phyloP scores from a whole-genome alignment of 2,329 filamentous ascomycete genomes.

The Zymoseptoria ardabiliae region DNA sequence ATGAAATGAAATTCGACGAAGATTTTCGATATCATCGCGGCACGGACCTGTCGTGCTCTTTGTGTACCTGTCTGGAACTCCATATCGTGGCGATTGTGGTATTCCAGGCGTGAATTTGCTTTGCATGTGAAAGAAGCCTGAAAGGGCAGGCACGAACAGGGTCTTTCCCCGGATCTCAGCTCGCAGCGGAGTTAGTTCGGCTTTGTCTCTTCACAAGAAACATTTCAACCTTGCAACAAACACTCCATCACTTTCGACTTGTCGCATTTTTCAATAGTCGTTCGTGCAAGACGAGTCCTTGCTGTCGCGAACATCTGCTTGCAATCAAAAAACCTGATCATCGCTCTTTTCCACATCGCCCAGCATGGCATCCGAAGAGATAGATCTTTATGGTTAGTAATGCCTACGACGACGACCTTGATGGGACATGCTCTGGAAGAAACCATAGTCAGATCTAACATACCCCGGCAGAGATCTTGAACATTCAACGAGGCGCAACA shows the following conservation, averaged over 20 bases:
- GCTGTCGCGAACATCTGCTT: not conserved
- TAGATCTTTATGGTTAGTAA: slow-evolving; percentile 50
- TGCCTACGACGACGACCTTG: not conserved
- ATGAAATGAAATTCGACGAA: no score
- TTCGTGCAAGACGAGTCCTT: not conserved
- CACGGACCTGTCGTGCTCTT: no score
- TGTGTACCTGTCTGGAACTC: no score
- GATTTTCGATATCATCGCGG: no score
- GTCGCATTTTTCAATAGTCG: not conserved
- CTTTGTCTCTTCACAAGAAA: not conserved
- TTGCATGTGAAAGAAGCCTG: not conserved
- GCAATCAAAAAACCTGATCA: not conserved
- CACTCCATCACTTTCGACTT: not conserved
- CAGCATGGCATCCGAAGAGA: slow-evolving; percentile 37
- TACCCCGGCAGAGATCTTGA: slow-evolving; percentile 61
- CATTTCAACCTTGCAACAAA: not conserved
- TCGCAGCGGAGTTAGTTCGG: not conserved
- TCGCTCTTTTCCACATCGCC: not conserved
- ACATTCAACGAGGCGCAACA: slow-evolving; percentile 62
- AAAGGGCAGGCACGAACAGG: no score
- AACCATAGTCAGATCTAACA: slow-evolving; percentile 23
- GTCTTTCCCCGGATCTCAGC: not conserved
- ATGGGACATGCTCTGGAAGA: not conserved
- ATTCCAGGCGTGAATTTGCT: not conserved
- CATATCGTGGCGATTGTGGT: no score